These are phyloP conservation scores for Volvox carteri DNA, from an alignment of 163 green algal genomes.

Conservation along the genomic window DNA sequence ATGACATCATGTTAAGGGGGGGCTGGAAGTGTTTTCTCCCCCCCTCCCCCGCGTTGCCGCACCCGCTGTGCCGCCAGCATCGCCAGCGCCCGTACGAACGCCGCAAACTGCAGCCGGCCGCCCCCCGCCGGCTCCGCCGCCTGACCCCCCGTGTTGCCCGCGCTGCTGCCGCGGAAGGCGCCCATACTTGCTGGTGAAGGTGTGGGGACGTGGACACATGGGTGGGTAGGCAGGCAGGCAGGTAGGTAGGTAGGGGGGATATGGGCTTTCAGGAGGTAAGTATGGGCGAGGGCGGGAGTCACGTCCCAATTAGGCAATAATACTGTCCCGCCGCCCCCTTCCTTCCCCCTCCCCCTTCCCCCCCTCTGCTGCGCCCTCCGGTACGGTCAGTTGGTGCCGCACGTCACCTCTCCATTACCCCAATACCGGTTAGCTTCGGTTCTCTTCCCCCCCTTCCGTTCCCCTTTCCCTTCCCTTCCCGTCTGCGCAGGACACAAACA, in stretches of 20 bases:
- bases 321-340: no score
- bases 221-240: not conserved
- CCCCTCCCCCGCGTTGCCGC: no score
- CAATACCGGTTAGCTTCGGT: no score
- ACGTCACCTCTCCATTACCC: no score
- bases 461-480: not conserved
- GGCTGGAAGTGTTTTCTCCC: no score
- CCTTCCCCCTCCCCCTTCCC: not conserved
- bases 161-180: not conserved
- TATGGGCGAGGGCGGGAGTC: no score
- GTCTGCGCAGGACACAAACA: no score
- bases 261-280: no score
- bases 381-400: no score
- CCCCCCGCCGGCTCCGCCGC: conserved; percentile 31
- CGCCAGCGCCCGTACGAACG: conserved; percentile 53
- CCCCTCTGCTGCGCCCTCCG: not conserved
- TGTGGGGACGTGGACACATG: not conserved
- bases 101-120: conserved; percentile 54
- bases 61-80: conserved; percentile 27
- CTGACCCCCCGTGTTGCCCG: not conserved
- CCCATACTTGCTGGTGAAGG: not conserved
- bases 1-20: no score
- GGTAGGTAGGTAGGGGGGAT: no score
- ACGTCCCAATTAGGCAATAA: no score
- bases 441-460: not conserved